A percentile compares a stretch with the other conserved stretches of the same genome.
Evolutionary conservation across 2,329 filamentous ascomycete genomes (phyloP).

Genomic region (Ophiostoma himal-ulmi): DNA sequence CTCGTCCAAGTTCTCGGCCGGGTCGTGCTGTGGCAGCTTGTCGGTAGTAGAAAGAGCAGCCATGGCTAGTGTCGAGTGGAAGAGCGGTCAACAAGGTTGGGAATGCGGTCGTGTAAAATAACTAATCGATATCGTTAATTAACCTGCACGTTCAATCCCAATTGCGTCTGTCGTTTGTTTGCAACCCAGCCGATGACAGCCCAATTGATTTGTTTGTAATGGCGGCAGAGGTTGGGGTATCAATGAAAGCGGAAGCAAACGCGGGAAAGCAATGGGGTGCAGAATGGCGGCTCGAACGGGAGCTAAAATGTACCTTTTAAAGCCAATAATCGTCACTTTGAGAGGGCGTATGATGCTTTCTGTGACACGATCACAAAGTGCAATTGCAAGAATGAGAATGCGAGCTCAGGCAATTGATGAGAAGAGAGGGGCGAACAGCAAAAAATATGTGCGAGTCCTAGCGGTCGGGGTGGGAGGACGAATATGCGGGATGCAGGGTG

Average conservation of each 20-base stretch:
- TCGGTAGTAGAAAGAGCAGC: neutral
- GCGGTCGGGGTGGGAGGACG: neutral
- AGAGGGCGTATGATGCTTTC: neutral
- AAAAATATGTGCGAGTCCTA: neutral
- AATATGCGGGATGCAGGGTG: conserved; percentile 5
- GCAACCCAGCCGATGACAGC: neutral
- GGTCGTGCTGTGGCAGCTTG: neutral
- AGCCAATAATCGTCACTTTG: neutral
- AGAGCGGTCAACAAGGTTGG: neutral
- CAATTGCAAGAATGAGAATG: neutral
- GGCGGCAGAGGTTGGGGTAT: neutral
- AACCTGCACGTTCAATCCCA: neutral
- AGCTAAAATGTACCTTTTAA: neutral
- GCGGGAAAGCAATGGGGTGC: neutral
- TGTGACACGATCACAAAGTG: neutral
- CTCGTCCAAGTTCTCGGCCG: neutral
- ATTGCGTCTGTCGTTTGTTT: neutral
- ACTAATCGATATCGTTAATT: neutral
- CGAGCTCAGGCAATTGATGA: neutral
- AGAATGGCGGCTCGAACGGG: neutral
- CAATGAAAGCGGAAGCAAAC: neutral
- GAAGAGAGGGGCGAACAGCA: neutral
- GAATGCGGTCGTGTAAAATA: neutral
- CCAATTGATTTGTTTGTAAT: neutral
- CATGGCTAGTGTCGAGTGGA: neutral